A percentile compares a stretch with the other conserved stretches of the same genome.
phyloP scores from a whole-genome alignment of 768 basidiomycete species.

The Suillus plorans region DNA sequence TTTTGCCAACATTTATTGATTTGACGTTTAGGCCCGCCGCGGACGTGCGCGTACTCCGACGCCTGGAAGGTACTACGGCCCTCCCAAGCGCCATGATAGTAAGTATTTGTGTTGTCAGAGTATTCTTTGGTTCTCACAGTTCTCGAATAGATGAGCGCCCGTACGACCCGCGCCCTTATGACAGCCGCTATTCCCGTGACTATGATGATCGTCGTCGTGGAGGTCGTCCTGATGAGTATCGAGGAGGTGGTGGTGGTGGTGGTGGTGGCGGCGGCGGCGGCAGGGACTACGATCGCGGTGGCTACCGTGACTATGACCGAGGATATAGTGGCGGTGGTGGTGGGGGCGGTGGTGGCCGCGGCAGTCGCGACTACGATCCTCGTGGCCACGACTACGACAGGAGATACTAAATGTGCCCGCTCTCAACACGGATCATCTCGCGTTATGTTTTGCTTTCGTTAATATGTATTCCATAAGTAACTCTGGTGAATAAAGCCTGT shows the following conservation, averaged over 20 bases:
- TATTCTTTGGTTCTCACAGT: slow-evolving; percentile 8
- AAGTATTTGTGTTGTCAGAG: slow-evolving; percentile 19
- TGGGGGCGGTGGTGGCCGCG: slow-evolving; percentile 42
- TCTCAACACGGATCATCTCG: slow-evolving; percentile 19
- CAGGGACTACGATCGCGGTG: slow-evolving; percentile 30
- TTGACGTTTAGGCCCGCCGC: slow-evolving; percentile 66
- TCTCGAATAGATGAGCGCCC: slow-evolving; percentile 65
- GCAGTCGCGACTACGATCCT: slow-evolving; percentile 36
- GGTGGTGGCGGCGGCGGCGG: slow-evolving; percentile 29
- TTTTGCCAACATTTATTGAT: slow-evolving; percentile 7
- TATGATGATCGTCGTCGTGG: slow-evolving; percentile 53
- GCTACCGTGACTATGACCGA: slow-evolving; percentile 26
- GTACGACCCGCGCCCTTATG: slow-evolving; percentile 91
- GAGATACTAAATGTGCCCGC: slow-evolving; percentile 18
- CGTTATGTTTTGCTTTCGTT: slow-evolving; percentile 3
- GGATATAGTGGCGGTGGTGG: slow-evolving; percentile 45
- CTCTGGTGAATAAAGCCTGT: slow-evolving; percentile 2
- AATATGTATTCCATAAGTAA: slow-evolving; percentile 6
- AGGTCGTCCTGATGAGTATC: slow-evolving; percentile 43
- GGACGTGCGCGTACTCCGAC: slow-evolving; percentile 91
- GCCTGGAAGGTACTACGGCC: slow-evolving; percentile 92
- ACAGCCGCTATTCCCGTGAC: slow-evolving; percentile 79
- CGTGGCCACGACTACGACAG: slow-evolving; percentile 35
- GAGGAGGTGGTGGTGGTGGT: slow-evolving; percentile 42
- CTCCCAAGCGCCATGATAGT: slow-evolving; percentile 79